A percentile compares a stretch with the other conserved stretches of the same genome.
Conservation (phyloP, 495 filamentous ascomycete species). For the Articulospora tetracladia region DNA sequence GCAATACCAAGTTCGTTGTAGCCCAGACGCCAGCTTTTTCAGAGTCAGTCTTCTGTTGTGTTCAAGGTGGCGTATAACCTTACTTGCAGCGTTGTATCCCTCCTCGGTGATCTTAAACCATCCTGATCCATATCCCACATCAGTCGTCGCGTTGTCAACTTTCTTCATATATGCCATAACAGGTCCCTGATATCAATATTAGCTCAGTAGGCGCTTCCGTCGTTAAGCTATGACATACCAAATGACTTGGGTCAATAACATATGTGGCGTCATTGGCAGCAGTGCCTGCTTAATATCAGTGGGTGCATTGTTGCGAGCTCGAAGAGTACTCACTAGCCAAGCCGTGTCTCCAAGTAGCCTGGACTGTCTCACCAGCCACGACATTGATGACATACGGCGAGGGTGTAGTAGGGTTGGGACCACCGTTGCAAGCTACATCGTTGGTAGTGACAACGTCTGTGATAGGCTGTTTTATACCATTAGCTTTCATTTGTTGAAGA, state of each 20-base stretch:
- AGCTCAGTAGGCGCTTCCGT: background rate
- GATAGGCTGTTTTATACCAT: conserved; percentile 35
- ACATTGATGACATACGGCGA: conserved; percentile 40
- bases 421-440: conserved; percentile 51
- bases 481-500: background rate
- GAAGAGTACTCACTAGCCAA: conserved; percentile 25
- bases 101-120: conserved; percentile 33
- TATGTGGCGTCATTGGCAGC: conserved; percentile 31
- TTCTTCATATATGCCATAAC: conserved; percentile 49
- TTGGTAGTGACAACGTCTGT: conserved; percentile 43
- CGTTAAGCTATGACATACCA: conserved; percentile 8
- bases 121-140: conserved; percentile 34
- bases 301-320: background rate
- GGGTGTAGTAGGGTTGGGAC: conserved; percentile 45
- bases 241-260: conserved; percentile 42
- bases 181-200: conserved; percentile 29
- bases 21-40: conserved; percentile 18
- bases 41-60: background rate
- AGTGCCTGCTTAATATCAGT: background rate
- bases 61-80: background rate
- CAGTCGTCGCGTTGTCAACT: conserved; percentile 37
- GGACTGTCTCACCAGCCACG: conserved; percentile 42
- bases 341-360: conserved; percentile 46
- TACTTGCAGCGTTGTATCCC: conserved; percentile 20
- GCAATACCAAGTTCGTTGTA: conserved; percentile 12